Evolutionary conservation across 2,329 filamentous ascomycete genomes (phyloP).

Genomic region (Immersiporthe knoxdaviesiana): DNA sequence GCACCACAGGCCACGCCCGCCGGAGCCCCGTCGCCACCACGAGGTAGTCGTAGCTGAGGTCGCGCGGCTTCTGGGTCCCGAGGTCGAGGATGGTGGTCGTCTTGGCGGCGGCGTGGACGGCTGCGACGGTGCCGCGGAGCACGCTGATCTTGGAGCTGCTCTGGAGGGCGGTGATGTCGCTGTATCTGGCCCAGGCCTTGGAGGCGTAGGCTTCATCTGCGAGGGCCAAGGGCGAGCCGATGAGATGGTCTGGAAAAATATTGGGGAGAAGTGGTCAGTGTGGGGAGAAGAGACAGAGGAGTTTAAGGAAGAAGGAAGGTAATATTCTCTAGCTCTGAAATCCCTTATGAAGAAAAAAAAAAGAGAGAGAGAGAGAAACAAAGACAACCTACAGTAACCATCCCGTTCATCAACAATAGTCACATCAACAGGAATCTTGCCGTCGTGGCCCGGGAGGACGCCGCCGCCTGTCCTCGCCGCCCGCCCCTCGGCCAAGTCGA

Average conservation of each 20-base stretch:
- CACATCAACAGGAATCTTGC: conserved; percentile 62
- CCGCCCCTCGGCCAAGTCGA: conserved; percentile 65
- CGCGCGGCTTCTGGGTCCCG: conserved; percentile 46
- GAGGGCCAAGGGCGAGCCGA: conserved; percentile 74
- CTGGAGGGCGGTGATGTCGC: conserved; percentile 68
- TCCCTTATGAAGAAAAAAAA: too few relatives aligned
- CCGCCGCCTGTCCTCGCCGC: conserved; percentile 48
- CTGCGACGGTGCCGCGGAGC: conserved; percentile 66
- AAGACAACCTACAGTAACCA: conserved; percentile 69
- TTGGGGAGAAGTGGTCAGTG: background rate
- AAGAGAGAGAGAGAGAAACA: background rate
- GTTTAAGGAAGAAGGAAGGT: too few relatives aligned
- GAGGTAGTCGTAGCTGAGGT: conserved; percentile 72
- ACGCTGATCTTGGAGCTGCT: conserved; percentile 60
- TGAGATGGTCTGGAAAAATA: conserved; percentile 68
- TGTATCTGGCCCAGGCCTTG: conserved; percentile 72
- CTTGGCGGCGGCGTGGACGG: conserved; percentile 63
- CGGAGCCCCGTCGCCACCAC: conserved; percentile 71
- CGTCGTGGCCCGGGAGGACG: conserved; percentile 32
- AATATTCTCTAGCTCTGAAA: too few relatives aligned
- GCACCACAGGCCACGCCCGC: conserved; percentile 73
- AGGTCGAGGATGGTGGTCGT: conserved; percentile 59
- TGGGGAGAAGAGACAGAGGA: too few relatives aligned
- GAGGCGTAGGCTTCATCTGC: conserved; percentile 64
- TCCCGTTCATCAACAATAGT: conserved; percentile 80